Evolutionary conservation across 2,329 filamentous ascomycete species (phyloP), one percentile per base, ranked within the genome.

Genomic region (Phialocephala sp.): DNA sequence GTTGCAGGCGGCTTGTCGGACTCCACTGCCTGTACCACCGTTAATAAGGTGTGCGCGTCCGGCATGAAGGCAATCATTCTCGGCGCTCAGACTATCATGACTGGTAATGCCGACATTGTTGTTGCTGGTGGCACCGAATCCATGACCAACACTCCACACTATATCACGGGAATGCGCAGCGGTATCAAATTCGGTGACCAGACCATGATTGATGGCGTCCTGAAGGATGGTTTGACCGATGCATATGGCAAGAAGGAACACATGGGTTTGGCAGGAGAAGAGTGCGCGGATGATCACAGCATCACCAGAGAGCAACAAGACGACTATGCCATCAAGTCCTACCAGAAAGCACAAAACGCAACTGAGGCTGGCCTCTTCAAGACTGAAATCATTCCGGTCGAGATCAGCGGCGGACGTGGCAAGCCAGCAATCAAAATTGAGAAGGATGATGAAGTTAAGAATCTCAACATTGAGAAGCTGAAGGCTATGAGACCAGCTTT

Each of bases 41-140:
- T 99, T 77, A 99, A 99, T 90, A 99, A 99, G 85, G 95, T 99
- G 78, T 99, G 95, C 86, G 95, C 95, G 70, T 97, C 94, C 11
- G 90, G 91, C 54, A 84, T 97, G 78, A 99, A 99, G 85, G 92
- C 95, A 73, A 90, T 99, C 77, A 93, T 97, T 72, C 86, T 99
- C 67, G 95, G 91, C 73, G 92, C 94, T 60, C 95, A 98, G 82
- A 97, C 94, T 75, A 99, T 99, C 83, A 93, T 98, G 79, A 97
- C 94, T 62, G 94, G 95, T 73, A 97, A 93, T 78, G 94, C 94
- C 71, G 90, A 92, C 73, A 90, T 97, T 71, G 89, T 99, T 71
- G 93, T 99, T 66, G 95, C 94, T 71, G 95, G 94, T 77, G 95
- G 95, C 74, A 89, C 94, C 72, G 95, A 99, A 84, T 97, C 93